Evolutionary conservation across 495 filamentous ascomycete genomes (phyloP), one percentile per base, ranked within the genome.

Genomic region (Annulohypoxylon nitens): DNA sequence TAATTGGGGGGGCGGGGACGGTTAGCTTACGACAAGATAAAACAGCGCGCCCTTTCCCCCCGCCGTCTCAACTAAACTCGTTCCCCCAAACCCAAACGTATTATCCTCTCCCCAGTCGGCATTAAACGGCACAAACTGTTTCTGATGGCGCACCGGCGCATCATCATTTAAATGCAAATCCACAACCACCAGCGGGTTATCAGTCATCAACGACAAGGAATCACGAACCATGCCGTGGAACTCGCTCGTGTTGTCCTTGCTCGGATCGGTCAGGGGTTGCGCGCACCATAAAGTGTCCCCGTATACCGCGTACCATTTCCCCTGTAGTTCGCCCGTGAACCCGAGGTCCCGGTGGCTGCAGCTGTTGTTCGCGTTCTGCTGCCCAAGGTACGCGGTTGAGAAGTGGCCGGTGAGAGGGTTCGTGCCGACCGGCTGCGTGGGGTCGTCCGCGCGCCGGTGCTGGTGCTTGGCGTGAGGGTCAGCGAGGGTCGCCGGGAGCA

Each of bases 211-310:
- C 12, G 80, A 76, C 9, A 82, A 37, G 0, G 80, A 61, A 33
- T 81, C 76, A 5, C 81, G 75, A 1, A 81, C 81, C 76, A 82
- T 78, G 59, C 81, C 81, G 50, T 82, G 74, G 37, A 83, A 81
- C 0, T 75, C 77, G 1, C 50, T 73, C 57, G 9, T 64, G 50
- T 54, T 26, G 47, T 82, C 76, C 2, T 61, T 14, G 2, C 54
- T 43, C 11, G 71, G 61, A 59, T 81, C 73, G 4, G 74, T 78
- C 3, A 82, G 75, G 2, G 76, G 78, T 0, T 76, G 47, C 0
- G 70, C 72, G 60, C 80, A 80, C 78, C 79, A 83, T 10, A 79
- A 61, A 7, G 81, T 81, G 63, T 83, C 81, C 11, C 78, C 81
- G 20, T 67, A 83, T 11, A 83, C 51, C 39, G 77, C 75, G 48